Evolutionary conservation across 2,329 filamentous ascomycete species (phyloP), one percentile per base, ranked within the genome.

Genomic region (Amylocarpus encephaloides): DNA sequence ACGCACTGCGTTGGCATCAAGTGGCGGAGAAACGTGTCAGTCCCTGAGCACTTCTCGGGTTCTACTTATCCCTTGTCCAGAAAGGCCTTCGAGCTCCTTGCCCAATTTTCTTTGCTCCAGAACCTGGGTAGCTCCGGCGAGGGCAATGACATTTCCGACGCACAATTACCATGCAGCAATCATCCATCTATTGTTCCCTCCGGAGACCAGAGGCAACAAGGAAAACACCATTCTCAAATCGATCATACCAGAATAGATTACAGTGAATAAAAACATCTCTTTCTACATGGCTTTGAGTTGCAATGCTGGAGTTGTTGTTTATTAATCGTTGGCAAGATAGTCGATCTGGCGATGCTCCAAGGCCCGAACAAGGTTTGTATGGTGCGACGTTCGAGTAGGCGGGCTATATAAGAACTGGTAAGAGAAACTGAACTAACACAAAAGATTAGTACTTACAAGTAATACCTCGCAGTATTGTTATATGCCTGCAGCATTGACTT

Each of bases 401-500:
- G n/a, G n/a, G n/a, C n/a, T n/a, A n/a, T n/a, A n/a, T n/a, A n/a
- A 51, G 48, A 42, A 34, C 48, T 46, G 19, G 44, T 53, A 19
- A 53, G 51, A 44, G 45, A 34, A 46, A 43, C 4, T 30, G 35
- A 46, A 33, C 35, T 36, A 43, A 38, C 19, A 36, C 10, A 50
- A 50, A 42, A 41, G 51, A 51, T 9, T 48, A 15, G 22, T 48
- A 33, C 48, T 53, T 50, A 50, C 43, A 48, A 53, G 44, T 48
- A 9, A 51, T 26, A 53, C 38, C 35, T 34, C 44, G 50, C 34
- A 48, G 43, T 51, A 22, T 53, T 53, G 29, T 48, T 46, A 40
- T 50, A 53, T 16, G 51, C 51, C 45, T 35, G 40, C 43, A 53
- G 44, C 33, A 53, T 50, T 48, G 43, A 53, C n/a, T 16, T 53